Evolutionary conservation across 441 rosid species (phyloP).

Genomic region (Macaranga tanarius): DNA sequence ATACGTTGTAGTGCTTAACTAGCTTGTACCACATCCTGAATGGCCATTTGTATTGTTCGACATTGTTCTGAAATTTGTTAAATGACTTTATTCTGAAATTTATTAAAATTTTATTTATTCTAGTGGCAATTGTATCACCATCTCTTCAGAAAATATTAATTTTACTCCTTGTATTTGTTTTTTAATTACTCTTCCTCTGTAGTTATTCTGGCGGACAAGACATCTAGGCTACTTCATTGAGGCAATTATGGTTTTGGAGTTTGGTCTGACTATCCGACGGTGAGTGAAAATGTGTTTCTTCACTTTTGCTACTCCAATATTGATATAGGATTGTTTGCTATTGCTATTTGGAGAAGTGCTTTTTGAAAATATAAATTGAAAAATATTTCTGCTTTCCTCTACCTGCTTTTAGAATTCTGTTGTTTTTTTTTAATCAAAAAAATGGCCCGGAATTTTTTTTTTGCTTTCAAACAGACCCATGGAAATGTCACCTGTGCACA

Average conservation of each 20-base stretch:
- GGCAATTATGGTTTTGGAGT: slow-evolving; percentile 92
- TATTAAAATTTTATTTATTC: not conserved
- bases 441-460: too few relatives aligned
- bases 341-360: too few relatives aligned
- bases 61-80: not conserved
- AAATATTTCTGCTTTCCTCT: too few relatives aligned
- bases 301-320: not conserved
- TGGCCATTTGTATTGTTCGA: too few relatives aligned
- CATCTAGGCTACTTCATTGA: slow-evolving; percentile 76
- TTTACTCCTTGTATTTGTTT: not conserved
- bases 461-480: too few relatives aligned
- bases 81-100: not conserved
- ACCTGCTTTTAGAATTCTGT: too few relatives aligned
- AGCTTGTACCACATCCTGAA: not conserved
- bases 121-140: not conserved
- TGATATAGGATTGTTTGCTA: not conserved
- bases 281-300: slow-evolving; percentile 32
- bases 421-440: too few relatives aligned
- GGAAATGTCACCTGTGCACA: not conserved
- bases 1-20: not conserved
- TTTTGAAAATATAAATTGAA: too few relatives aligned
- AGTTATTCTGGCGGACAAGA: slow-evolving; percentile 85
- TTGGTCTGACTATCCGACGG: slow-evolving; percentile 84
- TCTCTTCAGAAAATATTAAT: not conserved
- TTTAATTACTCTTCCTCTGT: slow-evolving; percentile 18